Base-by-base conservation (phyloP, 2,329 filamentous ascomycete genomes). In the Exserohilum rostratum region DNA sequence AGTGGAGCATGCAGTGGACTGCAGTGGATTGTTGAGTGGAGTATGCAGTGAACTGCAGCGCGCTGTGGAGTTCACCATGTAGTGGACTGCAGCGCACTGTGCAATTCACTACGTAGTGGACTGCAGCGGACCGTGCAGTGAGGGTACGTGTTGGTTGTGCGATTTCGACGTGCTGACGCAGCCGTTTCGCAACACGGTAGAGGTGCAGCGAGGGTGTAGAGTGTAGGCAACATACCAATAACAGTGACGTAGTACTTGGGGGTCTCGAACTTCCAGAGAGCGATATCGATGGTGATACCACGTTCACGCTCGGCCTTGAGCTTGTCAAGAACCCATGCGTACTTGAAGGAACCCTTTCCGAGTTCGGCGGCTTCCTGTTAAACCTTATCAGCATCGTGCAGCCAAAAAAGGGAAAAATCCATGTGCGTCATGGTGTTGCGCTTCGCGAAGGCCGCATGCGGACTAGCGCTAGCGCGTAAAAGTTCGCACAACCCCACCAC, bases 341-440 rank as follows among this genome's bases (percentile, higher is more conserved):
- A 99, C 89, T 99, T 99, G 93, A 99, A 99, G 80, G 93, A 98
- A 86, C 95, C 95, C 90, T 99, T 99, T 80, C 95, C 95, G 80
- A 98, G 87, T 83, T 98, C 92, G 82, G 93, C 92, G 78, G 95
- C 95, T 93, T 97, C 93, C 92, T 96, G 72, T 80, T n/a, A n/a
- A 46, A 43, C 46, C 29, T 49, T 54, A 68, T 80, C 66, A 79
- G 76, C 64, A 64, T 66, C 48, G 25, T 50, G 44, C 34, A 27
- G 27, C 34, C 30, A 29, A 25, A 27, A 18, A 17, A 5, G 40
- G 18, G 29, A 47, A 25, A 52, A 51, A 55, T 57, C 50, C 38
- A 48, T 45, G 68, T 72, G 69, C 66, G 69, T 71, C 69, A 72
- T 70, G 55, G 65, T 60, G 65, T 64, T 69, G 67, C 18, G 30